Percentiles rank a stretch among this genome's conserved stretches.
Conservation (phyloP, 495 filamentous ascomycete species). For the Aspergillus bridgeri region DNA sequence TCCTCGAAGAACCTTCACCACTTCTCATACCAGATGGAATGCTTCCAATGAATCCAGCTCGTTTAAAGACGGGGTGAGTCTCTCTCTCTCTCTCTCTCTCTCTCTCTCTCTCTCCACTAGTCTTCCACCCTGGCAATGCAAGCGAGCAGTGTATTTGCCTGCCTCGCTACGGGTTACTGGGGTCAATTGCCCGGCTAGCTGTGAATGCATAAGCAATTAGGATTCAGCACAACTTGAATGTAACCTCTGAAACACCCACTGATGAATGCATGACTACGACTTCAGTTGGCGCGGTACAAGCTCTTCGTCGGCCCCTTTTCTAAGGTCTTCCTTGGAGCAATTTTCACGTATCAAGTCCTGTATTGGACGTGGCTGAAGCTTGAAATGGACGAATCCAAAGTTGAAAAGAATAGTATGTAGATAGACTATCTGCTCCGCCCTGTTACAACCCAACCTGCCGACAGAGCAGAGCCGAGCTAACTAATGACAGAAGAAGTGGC, state of each 20-base stretch:
- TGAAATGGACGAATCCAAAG: slow-evolving; percentile 71
- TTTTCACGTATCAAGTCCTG: slow-evolving; percentile 82
- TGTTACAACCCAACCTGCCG: neutral
- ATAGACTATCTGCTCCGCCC: too few species aligned
- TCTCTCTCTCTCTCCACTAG: too few species aligned
- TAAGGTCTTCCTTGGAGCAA: slow-evolving; percentile 80
- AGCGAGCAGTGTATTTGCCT: too few species aligned
- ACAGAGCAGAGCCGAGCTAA: neutral
- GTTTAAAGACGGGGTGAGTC: slow-evolving; percentile 22
- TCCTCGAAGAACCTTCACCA: slow-evolving; percentile 15
- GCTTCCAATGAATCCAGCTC: slow-evolving; percentile 13
- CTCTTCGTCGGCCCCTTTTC: slow-evolving; percentile 73
- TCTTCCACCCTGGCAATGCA: too few species aligned
- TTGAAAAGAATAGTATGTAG: slow-evolving; percentile 53
- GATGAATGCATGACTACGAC: neutral
- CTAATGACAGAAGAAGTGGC: slow-evolving; percentile 36
- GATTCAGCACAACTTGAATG: too few species aligned
- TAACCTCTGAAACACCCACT: neutral
- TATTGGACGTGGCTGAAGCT: slow-evolving; percentile 87
- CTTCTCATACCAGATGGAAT: slow-evolving; percentile 11
- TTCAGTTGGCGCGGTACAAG: slow-evolving; percentile 70
- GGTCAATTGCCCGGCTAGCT: too few species aligned
- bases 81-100: neutral
- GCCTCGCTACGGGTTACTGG: too few species aligned
- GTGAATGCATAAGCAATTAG: too few species aligned